Conservation (phyloP, 2,329 filamentous ascomycete species). For the Blastomyces silverae region DNA sequence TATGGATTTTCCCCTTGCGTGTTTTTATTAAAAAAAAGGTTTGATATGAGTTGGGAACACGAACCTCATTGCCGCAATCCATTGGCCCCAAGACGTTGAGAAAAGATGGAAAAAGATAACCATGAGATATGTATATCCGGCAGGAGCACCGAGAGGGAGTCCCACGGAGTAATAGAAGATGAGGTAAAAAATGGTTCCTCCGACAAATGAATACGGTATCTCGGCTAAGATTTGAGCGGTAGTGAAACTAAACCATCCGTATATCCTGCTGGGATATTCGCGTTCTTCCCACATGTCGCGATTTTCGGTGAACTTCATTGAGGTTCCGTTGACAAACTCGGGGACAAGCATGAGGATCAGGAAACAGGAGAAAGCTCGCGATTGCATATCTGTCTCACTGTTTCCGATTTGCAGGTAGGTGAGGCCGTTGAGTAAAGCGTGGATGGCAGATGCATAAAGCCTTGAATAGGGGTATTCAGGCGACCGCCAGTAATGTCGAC, state of each 20-base stretch:
- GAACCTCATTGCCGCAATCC: constrained; percentile 66
- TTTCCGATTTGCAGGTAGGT: constrained; percentile 63
- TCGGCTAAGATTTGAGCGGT: constrained; percentile 62
- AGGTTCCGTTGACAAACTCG: constrained; percentile 61
- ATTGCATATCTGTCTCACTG: constrained; percentile 59
- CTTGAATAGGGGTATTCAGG: constrained; percentile 68
- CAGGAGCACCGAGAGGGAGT: constrained; percentile 54
- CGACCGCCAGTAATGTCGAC: constrained; percentile 64
- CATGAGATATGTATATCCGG: constrained; percentile 68
- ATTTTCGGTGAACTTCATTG: constrained; percentile 64
- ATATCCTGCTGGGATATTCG: constrained; percentile 62
- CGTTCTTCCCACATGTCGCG: constrained; percentile 61
- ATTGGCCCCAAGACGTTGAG: constrained; percentile 65
- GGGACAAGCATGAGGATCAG: constrained; percentile 57
- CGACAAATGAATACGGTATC: constrained; percentile 58
- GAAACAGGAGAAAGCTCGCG: constrained; percentile 61
- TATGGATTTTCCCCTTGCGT: neutral
- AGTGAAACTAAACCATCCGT: constrained; percentile 63
- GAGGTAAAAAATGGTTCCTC: constrained; percentile 57
- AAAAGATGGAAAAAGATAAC: constrained; percentile 66
- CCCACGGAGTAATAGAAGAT: constrained; percentile 68
- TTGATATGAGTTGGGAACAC: constrained; percentile 27
- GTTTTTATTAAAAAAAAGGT: neutral
- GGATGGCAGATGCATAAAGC: constrained; percentile 59
- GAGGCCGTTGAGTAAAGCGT: constrained; percentile 66